phyloP scores from a whole-genome alignment of 2,329 filamentous ascomycete genomes.

The Colletotrichum sp. region DNA sequence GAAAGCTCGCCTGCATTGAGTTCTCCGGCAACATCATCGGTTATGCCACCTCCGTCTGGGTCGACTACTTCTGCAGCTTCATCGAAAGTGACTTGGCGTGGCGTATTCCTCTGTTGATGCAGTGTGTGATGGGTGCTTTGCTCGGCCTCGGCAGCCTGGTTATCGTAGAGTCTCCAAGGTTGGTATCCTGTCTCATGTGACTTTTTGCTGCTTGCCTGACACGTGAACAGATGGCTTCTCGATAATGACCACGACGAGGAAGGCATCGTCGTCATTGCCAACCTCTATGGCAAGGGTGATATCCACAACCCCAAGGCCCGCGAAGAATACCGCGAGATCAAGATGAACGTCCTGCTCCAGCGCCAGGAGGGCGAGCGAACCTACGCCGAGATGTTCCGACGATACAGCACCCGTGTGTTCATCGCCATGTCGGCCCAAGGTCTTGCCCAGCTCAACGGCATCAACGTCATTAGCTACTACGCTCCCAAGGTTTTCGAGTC shows the following conservation, averaged over 20 bases:
- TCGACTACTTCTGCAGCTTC: constrained; percentile 95
- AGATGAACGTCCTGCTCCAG: constrained; percentile 93
- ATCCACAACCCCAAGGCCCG: constrained; percentile 92
- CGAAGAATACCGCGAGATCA: constrained; percentile 98
- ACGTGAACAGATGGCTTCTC: constrained; percentile 78
- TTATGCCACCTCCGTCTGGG: constrained; percentile 97
- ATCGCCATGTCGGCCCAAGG: constrained; percentile 99
- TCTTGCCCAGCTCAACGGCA: constrained; percentile 95
- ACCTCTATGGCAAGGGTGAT: constrained; percentile 94
- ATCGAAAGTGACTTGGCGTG: constrained; percentile 87
- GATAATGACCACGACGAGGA: constrained; percentile 99
- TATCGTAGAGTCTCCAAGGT: constrained; percentile 97
- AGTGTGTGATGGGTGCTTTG: constrained; percentile 91
- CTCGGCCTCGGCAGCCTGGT: constrained; percentile 86
- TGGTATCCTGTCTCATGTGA: constrained; percentile 28
- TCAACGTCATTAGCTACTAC: constrained; percentile 99
- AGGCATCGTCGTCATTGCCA: constrained; percentile 97
- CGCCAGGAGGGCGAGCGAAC: constrained; percentile 94
- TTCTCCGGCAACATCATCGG: constrained; percentile 97
- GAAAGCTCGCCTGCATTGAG: constrained; percentile 95
- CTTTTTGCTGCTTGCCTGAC: neutral
- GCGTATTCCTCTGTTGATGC: constrained; percentile 88
- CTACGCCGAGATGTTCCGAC: constrained; percentile 92
- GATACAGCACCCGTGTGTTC: constrained; percentile 90
- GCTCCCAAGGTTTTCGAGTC: constrained; percentile 96